Conservation (phyloP, 257 asterid species). For the Nicotiana obtusifolia region DNA sequence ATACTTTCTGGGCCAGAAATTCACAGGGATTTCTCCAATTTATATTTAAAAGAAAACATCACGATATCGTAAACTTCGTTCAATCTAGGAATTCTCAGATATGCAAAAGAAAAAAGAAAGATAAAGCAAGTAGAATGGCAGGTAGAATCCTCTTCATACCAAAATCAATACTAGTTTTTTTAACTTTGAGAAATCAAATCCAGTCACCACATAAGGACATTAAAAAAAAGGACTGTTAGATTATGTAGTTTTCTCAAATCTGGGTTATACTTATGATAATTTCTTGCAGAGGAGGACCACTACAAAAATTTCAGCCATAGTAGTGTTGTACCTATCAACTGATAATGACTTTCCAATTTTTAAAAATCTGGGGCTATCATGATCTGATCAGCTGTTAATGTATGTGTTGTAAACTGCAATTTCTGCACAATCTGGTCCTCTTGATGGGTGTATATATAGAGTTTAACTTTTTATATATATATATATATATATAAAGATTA, state of each 20-base stretch:
- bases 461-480: neutral
- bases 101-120: neutral
- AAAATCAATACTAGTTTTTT: neutral
- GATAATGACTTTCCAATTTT: slow-evolving; percentile 14
- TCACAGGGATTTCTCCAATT: neutral
- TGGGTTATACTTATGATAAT: neutral
- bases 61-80: neutral
- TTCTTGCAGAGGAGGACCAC: slow-evolving; percentile 4
- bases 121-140: neutral
- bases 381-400: slow-evolving; percentile 1
- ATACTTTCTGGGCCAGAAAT: neutral
- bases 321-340: slow-evolving; percentile 3
- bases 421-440: neutral
- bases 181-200: neutral
- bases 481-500: neutral
- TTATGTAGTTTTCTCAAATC: neutral
- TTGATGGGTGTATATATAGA: neutral
- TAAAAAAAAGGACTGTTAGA: neutral
- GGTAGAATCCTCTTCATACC: neutral
- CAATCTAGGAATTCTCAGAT: neutral
- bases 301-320: neutral
- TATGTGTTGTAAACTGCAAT: slow-evolving; percentile 2
- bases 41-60: neutral
- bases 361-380: neutral
- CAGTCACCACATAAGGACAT: neutral